A percentile compares a stretch with the other conserved stretches of the same genome.
Evolutionary conservation across 75 land plant species (phyloP).

Genomic region (Cupressus sempervirens): DNA sequence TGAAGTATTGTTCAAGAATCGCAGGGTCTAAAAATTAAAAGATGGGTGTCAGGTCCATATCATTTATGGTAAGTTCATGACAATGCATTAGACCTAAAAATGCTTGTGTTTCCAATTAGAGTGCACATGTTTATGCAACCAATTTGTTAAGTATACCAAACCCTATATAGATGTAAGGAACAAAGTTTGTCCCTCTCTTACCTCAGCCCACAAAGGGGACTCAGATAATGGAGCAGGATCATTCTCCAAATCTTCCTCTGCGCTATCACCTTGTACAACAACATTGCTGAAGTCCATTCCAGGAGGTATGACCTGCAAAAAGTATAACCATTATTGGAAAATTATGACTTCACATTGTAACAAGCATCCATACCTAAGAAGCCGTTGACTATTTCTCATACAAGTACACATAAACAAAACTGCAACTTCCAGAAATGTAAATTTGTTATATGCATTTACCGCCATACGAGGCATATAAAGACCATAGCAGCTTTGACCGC

Average conservation of each 20-base stretch:
- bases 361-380: background rate
- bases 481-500: constrained; percentile 75
- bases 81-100: background rate
- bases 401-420: background rate
- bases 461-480: constrained; percentile 89
- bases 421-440: background rate
- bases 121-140: background rate
- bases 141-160: background rate
- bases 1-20: constrained; percentile 57
- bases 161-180: background rate
- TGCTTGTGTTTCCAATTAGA: background rate
- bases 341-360: background rate
- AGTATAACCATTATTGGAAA: background rate
- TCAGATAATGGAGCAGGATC: constrained; percentile 44
- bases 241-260: constrained; percentile 57
- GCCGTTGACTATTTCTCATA: background rate
- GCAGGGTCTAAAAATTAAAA: constrained; percentile 55
- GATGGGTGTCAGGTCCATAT: background rate
- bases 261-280: constrained; percentile 48
- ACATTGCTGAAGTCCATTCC: constrained; percentile 87
- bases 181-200: constrained; percentile 10
- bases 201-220: constrained; percentile 69
- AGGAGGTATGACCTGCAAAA: constrained; percentile 75
- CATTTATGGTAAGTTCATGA: background rate
- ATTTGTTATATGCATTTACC: constrained; percentile 37